phyloP scores from a whole-genome alignment of 495 filamentous ascomycete genomes.

The Hamigera avellanea region DNA sequence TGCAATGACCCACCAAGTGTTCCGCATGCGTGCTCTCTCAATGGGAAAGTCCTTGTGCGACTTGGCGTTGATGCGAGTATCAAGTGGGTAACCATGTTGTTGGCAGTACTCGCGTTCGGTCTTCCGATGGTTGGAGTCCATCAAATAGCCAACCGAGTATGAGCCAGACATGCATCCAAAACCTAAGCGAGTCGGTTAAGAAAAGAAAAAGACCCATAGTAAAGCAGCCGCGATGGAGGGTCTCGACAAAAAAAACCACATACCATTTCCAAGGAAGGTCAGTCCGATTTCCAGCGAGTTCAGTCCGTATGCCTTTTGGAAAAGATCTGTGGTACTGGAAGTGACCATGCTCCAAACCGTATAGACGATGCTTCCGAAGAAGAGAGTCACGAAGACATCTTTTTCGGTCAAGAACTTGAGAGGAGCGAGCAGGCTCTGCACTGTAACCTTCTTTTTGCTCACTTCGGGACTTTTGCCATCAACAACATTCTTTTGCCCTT shows the following conservation, averaged over 20 bases:
- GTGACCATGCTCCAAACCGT: constrained; percentile 43
- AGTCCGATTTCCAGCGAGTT: constrained; percentile 27
- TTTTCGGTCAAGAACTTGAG: constrained; percentile 29
- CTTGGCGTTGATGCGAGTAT: constrained; percentile 28
- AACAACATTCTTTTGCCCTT: constrained; percentile 15
- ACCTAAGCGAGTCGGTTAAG: constrained; percentile 9
- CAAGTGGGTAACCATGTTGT: constrained; percentile 25
- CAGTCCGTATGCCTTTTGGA: constrained; percentile 21
- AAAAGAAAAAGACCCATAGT: too few relatives aligned
- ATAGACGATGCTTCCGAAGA: constrained; percentile 36
- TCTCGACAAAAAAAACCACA: not conserved
- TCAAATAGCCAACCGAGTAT: constrained; percentile 24
- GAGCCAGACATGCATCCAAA: constrained; percentile 27
- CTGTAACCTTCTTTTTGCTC: constrained; percentile 19
- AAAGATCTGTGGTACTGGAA: constrained; percentile 29
- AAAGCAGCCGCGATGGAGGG: not conserved
- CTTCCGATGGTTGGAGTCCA: constrained; percentile 27
- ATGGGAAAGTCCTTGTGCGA: constrained; percentile 38
- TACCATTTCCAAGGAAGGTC: constrained; percentile 31
- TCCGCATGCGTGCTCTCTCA: constrained; percentile 35
- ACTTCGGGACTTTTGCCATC: constrained; percentile 5
- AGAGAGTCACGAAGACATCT: constrained; percentile 32
- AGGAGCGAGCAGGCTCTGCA: constrained; percentile 25
- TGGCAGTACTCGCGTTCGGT: constrained; percentile 28
- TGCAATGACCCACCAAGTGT: constrained; percentile 30